A percentile compares a stretch with the other conserved stretches of the same genome.
Conservation (phyloP, 2,329 filamentous ascomycete genomes). For the Xylaria sp. region DNA sequence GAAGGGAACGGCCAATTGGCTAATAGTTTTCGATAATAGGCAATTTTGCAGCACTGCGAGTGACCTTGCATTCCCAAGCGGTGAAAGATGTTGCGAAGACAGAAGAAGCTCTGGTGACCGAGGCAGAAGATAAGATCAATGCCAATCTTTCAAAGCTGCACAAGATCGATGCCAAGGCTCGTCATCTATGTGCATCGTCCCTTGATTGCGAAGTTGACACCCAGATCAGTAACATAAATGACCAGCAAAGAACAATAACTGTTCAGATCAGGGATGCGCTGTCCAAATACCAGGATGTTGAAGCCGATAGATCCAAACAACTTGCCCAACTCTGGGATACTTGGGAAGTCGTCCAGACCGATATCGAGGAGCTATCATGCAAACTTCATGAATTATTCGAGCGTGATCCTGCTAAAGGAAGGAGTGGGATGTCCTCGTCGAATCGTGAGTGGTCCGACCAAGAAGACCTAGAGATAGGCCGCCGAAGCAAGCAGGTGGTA, state of each 20-base stretch:
- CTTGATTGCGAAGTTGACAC: slow-evolving; percentile 22
- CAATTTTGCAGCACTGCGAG: slow-evolving; percentile 25
- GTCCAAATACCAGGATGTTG: slow-evolving; percentile 15
- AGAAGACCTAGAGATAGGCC: slow-evolving; percentile 23
- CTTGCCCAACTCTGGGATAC: slow-evolving; percentile 24
- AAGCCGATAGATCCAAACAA: slow-evolving; percentile 15
- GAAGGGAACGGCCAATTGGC: background rate
- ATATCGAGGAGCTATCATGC: slow-evolving; percentile 22
- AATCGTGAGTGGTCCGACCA: slow-evolving; percentile 16
- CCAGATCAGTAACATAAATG: slow-evolving; percentile 17
- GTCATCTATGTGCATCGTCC: slow-evolving; percentile 19
- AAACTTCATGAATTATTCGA: slow-evolving; percentile 6
- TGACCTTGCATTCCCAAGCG: slow-evolving; percentile 25
- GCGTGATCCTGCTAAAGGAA: slow-evolving; percentile 7
- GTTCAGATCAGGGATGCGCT: slow-evolving; percentile 17
- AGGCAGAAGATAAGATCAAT: slow-evolving; percentile 18
- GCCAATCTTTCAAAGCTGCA: slow-evolving; percentile 15
- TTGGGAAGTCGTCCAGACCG: slow-evolving; percentile 25
- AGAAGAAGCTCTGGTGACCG: slow-evolving; percentile 14
- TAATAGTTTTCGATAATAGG: slow-evolving; percentile 16
- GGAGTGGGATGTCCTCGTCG: slow-evolving; percentile 22
- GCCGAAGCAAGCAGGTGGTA: slow-evolving; percentile 24
- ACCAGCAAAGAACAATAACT: slow-evolving; percentile 12
- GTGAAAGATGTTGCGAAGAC: slow-evolving; percentile 20
- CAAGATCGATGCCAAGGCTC: slow-evolving; percentile 14